These are phyloP conservation scores for Lanmaoa pseudosensibilis DNA, from an alignment of 768 basidiomycete species.

Conservation along the genomic window DNA sequence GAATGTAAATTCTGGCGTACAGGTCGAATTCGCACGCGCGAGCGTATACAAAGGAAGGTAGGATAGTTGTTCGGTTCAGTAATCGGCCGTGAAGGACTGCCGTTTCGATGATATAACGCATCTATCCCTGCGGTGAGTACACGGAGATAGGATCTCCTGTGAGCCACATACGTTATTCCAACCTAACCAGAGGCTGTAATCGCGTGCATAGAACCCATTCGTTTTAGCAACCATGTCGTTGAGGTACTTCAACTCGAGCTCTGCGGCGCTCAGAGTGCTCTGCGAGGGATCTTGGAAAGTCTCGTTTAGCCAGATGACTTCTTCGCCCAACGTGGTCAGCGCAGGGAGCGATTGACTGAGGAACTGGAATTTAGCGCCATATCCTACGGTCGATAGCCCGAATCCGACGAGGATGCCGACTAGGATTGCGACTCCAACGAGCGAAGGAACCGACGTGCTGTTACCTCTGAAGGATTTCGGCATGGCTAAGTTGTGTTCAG, in stretches of 20 bases:
- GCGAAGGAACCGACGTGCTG: neutral
- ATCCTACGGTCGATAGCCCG: slow-evolving; percentile 17
- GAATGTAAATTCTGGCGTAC: slow-evolving; percentile 10
- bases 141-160: too few relatives aligned
- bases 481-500: slow-evolving; percentile 7
- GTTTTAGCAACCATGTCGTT: slow-evolving; percentile 38
- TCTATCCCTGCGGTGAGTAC: slow-evolving; percentile 23
- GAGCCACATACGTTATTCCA: slow-evolving; percentile 44
- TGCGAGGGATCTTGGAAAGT: neutral
- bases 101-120: slow-evolving; percentile 51
- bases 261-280: neutral
- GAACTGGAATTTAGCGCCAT: slow-evolving; percentile 16
- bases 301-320: slow-evolving; percentile 14
- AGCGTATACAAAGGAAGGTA: slow-evolving; percentile 49
- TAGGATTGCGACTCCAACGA: slow-evolving; percentile 23
- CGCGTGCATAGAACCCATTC: slow-evolving; percentile 45
- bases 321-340: slow-evolving; percentile 7
- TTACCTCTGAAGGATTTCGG: neutral
- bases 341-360: slow-evolving; percentile 17
- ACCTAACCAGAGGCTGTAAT: slow-evolving; percentile 49
- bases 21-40: slow-evolving; percentile 43
- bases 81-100: slow-evolving; percentile 43
- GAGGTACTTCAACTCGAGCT: slow-evolving; percentile 33
- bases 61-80: slow-evolving; percentile 43
- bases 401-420: slow-evolving; percentile 32